These are phyloP conservation scores for Fusarium sp. DNA, from an alignment of 2,329 filamentous ascomycete genomes.

Conservation along the genomic window DNA sequence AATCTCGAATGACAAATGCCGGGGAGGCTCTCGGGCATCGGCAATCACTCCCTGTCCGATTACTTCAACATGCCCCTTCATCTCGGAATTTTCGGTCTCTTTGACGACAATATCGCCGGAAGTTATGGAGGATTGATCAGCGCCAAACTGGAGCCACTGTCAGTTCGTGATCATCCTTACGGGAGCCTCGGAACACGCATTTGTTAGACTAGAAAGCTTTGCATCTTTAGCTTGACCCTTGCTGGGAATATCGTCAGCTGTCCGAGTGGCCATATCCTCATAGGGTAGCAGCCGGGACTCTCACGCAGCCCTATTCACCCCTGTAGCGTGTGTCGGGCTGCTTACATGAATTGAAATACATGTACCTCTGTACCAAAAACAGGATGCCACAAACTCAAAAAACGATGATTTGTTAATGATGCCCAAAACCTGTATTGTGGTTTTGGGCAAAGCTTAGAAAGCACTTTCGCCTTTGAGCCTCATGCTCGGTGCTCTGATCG, in stretches of 20 bases:
- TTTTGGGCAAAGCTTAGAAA: background rate
- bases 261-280: constrained; percentile 7
- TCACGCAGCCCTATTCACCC: constrained; percentile 19
- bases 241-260: constrained; percentile 13
- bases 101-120: background rate
- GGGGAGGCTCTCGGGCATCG: constrained; percentile 16
- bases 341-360: background rate
- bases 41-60: constrained; percentile 22
- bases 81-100: constrained; percentile 24
- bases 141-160: background rate
- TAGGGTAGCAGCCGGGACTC: constrained; percentile 21
- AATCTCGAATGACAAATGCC: constrained; percentile 29
- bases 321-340: constrained; percentile 3
- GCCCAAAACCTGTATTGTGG: constrained; percentile 1
- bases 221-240: constrained; percentile 3
- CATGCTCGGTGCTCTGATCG: background rate
- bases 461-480: constrained; percentile 1
- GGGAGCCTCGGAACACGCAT: constrained; percentile 18
- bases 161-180: background rate
- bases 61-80: background rate
- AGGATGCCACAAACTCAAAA: background rate
- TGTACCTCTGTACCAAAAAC: background rate
- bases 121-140: background rate
- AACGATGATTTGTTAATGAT: constrained; percentile 1
- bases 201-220: background rate